Evolutionary conservation across 805 yeast genomes (phyloP).

Genomic region (Ogataea methanolica): DNA sequence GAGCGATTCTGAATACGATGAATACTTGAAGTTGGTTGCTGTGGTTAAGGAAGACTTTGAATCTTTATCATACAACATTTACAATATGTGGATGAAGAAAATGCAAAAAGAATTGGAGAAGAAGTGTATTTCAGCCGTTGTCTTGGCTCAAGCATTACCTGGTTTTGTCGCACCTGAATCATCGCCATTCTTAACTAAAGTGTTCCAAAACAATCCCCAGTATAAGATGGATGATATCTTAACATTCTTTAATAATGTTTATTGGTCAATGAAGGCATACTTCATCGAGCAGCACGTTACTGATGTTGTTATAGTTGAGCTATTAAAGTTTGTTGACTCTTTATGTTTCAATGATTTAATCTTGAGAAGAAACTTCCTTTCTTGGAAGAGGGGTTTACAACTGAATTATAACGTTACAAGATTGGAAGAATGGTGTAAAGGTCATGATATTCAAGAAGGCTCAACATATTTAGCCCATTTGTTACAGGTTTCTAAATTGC

Average conservation of each 20-base stretch:
- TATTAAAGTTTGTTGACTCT: slow-evolving; percentile 84
- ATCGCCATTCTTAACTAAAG: slow-evolving; percentile 74
- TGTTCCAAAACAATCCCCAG: slow-evolving; percentile 65
- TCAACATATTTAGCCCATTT: slow-evolving; percentile 78
- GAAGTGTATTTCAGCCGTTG: slow-evolving; percentile 93
- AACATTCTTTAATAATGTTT: slow-evolving; percentile 81
- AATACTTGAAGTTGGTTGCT: slow-evolving; percentile 81
- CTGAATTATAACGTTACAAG: slow-evolving; percentile 94
- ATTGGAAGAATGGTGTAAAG: slow-evolving; percentile 97
- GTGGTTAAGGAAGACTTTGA: slow-evolving; percentile 93
- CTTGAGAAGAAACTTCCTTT: slow-evolving; percentile 88
- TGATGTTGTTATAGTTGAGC: slow-evolving; percentile 77
- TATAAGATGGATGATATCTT: slow-evolving; percentile 94
- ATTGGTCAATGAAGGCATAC: slow-evolving; percentile 90
- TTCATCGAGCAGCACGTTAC: slow-evolving; percentile 81
- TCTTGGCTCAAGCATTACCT: slow-evolving; percentile 89
- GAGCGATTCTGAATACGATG: slow-evolving; percentile 86
- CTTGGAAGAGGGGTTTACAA: slow-evolving; percentile 98
- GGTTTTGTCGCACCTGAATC: slow-evolving; percentile 90
- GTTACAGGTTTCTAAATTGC: slow-evolving; percentile 86
- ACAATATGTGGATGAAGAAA: slow-evolving; percentile 96
- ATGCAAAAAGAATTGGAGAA: slow-evolving; percentile 86
- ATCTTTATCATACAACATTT: slow-evolving; percentile 86
- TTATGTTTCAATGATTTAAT: slow-evolving; percentile 92
- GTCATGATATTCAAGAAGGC: slow-evolving; percentile 86